These are phyloP conservation scores for Colletotrichum godetiae DNA, from an alignment of 2,329 filamentous ascomycete species.

Conservation along the genomic window DNA sequence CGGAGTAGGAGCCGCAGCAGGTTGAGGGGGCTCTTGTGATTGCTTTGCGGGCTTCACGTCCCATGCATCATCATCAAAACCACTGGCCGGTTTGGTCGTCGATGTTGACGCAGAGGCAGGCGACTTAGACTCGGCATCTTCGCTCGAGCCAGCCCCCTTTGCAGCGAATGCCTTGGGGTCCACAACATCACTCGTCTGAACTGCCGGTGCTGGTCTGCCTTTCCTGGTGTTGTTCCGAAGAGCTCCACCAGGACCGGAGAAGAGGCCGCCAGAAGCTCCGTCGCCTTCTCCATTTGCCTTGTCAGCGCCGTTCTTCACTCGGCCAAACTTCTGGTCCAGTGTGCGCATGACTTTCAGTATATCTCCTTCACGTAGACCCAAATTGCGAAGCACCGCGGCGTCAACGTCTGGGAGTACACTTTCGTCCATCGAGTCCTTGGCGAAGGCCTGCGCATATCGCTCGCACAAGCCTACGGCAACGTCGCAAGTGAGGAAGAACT, in stretches of 20 bases:
- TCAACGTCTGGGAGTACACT: conserved; percentile 92
- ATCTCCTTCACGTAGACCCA: conserved; percentile 96
- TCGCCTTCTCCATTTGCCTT: conserved; percentile 63
- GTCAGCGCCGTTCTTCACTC: conserved; percentile 71
- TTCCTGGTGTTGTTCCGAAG: conserved; percentile 96
- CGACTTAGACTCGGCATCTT: conserved; percentile 42
- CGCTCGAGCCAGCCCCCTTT: conserved; percentile 60
- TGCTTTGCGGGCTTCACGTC: conserved; percentile 87
- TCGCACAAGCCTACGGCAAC: conserved; percentile 94
- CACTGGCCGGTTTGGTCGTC: conserved; percentile 46
- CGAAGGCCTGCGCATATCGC: conserved; percentile 90
- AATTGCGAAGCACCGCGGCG: conserved; percentile 81
- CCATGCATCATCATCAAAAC: conserved; percentile 98
- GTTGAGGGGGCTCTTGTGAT: conserved; percentile 49
- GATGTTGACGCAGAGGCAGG: conserved; percentile 2
- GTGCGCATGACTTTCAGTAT: conserved; percentile 95
- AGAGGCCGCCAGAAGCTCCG: conserved; percentile 67
- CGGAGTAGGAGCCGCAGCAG: conserved; percentile 43
- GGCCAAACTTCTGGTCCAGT: conserved; percentile 83
- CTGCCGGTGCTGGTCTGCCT: conserved; percentile 86
- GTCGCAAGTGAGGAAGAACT: conserved; percentile 94
- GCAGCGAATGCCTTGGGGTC: conserved; percentile 87
- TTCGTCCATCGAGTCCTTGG: conserved; percentile 95
- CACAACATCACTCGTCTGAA: conserved; percentile 86
- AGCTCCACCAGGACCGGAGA: conserved; percentile 91